Evolutionary conservation across 108 stramenopile genomes (phyloP).

Genomic region (Epithemia pelagica): DNA sequence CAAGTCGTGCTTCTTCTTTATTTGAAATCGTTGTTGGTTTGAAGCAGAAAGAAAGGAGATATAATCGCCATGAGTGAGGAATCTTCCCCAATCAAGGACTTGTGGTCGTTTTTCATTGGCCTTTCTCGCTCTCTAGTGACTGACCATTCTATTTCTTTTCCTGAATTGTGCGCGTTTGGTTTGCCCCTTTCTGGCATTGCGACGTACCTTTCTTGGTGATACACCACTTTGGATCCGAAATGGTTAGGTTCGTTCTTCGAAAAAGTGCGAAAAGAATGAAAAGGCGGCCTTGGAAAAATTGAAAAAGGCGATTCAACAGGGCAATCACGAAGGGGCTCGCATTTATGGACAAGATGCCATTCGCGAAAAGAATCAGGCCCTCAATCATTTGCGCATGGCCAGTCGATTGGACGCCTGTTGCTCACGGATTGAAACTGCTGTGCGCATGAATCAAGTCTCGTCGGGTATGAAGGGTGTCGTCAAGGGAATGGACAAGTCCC

Average conservation of each 20-base stretch:
- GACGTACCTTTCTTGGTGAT: too few relatives aligned
- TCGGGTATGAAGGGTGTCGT: slow-evolving; percentile 88
- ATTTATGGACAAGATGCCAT: slow-evolving; percentile 98
- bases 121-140: too few relatives aligned
- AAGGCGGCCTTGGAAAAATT: slow-evolving; percentile 80
- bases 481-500: slow-evolving; percentile 88
- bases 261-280: slow-evolving; percentile 97
- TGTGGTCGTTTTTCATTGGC: too few relatives aligned
- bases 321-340: slow-evolving; percentile 91
- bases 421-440: slow-evolving; percentile 91
- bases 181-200: too few relatives aligned
- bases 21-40: too few relatives aligned
- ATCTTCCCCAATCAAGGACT: too few relatives aligned
- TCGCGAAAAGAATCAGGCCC: slow-evolving; percentile 95
- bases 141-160: too few relatives aligned
- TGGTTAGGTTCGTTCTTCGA: slow-evolving; percentile 69
- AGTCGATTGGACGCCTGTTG: slow-evolving; percentile 94
- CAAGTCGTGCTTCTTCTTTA: too few relatives aligned
- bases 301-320: slow-evolving; percentile 89
- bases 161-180: too few relatives aligned
- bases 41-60: too few relatives aligned
- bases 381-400: slow-evolving; percentile 88
- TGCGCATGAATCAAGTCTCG: slow-evolving; percentile 92
- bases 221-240: too few relatives aligned
- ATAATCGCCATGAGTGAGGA: too few relatives aligned